phyloP scores from a whole-genome alignment of 495 filamentous ascomycete genomes.

The Massariosphaeria phaeospora region DNA sequence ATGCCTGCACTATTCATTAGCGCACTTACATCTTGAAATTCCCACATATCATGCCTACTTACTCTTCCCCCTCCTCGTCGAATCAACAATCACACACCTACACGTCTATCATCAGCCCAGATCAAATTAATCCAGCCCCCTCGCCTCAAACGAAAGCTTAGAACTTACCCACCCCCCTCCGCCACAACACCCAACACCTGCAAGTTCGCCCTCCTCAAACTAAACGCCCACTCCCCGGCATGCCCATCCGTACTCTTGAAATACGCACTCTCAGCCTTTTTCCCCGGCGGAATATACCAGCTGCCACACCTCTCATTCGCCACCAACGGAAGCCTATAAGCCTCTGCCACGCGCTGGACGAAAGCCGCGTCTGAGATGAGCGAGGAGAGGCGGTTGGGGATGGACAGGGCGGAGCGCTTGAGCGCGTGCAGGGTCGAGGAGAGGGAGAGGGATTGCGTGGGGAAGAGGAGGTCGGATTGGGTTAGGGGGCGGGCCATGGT shows the following conservation, averaged over 20 bases:
- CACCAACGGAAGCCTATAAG: slow-evolving; percentile 66
- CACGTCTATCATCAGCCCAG: neutral
- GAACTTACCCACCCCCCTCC: slow-evolving; percentile 57
- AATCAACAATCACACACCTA: slow-evolving; percentile 89
- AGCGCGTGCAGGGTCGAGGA: slow-evolving; percentile 50
- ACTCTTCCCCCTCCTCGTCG: slow-evolving; percentile 87
- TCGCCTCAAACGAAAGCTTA: slow-evolving; percentile 20
- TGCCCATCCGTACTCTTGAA: slow-evolving; percentile 99
- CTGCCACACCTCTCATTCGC: slow-evolving; percentile 92
- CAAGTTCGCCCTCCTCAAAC: slow-evolving; percentile 74
- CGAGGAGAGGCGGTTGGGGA: slow-evolving; percentile 69
- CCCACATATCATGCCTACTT: slow-evolving; percentile 19
- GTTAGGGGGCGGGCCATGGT: slow-evolving; percentile 19
- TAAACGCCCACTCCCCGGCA: slow-evolving; percentile 83
- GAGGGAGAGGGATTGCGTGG: slow-evolving; percentile 23
- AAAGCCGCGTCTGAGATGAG: slow-evolving; percentile 38
- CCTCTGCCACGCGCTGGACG: slow-evolving; percentile 33
- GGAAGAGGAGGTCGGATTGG: slow-evolving; percentile 37
- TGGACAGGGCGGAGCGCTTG: slow-evolving; percentile 68
- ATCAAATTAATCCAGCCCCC: neutral
- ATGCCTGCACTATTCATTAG: slow-evolving; percentile 51
- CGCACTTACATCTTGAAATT: neutral
- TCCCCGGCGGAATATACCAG: slow-evolving; percentile 77
- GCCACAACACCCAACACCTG: slow-evolving; percentile 64
- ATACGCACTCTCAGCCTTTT: slow-evolving; percentile 70